Evolutionary conservation across 1,139 yeast species (phyloP).

Genomic region (Scheffersomyces stambukii): DNA sequence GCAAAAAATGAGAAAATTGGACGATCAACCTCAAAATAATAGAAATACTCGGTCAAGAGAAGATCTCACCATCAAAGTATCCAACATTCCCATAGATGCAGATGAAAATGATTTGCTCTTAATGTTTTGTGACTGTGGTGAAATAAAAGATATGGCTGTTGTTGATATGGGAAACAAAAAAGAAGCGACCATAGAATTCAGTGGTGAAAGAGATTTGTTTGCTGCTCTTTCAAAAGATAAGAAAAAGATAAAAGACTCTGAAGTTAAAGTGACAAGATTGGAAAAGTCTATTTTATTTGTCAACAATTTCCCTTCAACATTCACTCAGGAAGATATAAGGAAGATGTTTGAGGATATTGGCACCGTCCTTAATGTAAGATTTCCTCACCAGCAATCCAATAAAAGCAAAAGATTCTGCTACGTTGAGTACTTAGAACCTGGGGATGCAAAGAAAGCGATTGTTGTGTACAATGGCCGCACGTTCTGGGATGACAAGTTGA

Average conservation of each 20-base stretch:
- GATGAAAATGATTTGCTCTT: constrained; percentile 29
- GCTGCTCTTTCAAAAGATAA: constrained; percentile 59
- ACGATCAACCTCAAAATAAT: constrained; percentile 4
- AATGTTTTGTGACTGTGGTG: constrained; percentile 63
- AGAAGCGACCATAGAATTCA: constrained; percentile 55
- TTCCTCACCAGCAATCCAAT: constrained; percentile 62
- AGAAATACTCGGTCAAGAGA: constrained; percentile 50
- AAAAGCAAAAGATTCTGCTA: constrained; percentile 71
- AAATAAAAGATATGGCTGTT: constrained; percentile 28
- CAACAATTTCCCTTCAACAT: constrained; percentile 68
- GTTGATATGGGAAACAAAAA: constrained; percentile 14
- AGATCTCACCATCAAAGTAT: constrained; percentile 45
- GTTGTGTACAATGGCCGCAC: constrained; percentile 34
- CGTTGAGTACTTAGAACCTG: constrained; percentile 49
- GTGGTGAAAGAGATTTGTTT: constrained; percentile 43
- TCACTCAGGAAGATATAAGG: constrained; percentile 35
- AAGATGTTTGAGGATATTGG: constrained; percentile 45
- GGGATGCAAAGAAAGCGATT: constrained; percentile 49
- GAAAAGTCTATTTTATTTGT: constrained; percentile 55
- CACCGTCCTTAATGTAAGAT: constrained; percentile 48
- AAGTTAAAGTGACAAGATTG: constrained; percentile 45
- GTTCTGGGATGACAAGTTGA: constrained; percentile 16
- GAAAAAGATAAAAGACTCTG: constrained; percentile 40
- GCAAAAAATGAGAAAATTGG: constrained; percentile 1
- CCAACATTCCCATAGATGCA: constrained; percentile 27